Evolutionary conservation across 2,329 filamentous ascomycete genomes (phyloP).

Genomic region (Neonectria magnoliae): DNA sequence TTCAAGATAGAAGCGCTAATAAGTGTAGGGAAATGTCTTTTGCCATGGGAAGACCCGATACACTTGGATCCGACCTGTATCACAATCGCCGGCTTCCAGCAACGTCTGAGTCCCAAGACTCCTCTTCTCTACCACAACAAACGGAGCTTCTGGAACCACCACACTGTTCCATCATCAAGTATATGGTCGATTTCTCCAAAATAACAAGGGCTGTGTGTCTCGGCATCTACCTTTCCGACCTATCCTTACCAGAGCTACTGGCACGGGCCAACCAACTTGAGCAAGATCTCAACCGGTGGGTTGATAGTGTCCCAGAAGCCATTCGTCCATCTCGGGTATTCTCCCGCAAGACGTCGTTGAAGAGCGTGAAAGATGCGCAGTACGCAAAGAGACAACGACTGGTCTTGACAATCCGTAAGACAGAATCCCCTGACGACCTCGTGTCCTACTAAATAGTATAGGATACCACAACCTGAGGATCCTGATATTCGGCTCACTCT

Average conservation of each 20-base stretch:
- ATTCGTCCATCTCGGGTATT: constrained; percentile 16
- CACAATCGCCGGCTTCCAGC: constrained; percentile 53
- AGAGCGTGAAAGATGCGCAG: constrained; percentile 16
- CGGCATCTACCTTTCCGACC: constrained; percentile 18
- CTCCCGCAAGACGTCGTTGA: constrained; percentile 6
- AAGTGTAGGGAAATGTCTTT: constrained; percentile 56
- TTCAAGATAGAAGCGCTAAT: neutral
- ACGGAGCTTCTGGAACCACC: constrained; percentile 16
- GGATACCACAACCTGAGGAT: constrained; percentile 25
- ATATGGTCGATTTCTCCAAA: constrained; percentile 22
- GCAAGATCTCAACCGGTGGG: constrained; percentile 20
- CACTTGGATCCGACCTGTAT: constrained; percentile 58
- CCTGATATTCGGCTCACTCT: constrained; percentile 17
- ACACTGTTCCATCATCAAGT: constrained; percentile 18
- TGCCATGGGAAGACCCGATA: constrained; percentile 58
- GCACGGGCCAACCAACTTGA: constrained; percentile 17
- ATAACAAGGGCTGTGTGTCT: constrained; percentile 17
- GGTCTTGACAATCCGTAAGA: constrained; percentile 19
- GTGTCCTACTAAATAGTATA: neutral
- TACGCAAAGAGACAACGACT: constrained; percentile 20
- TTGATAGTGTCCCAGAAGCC: constrained; percentile 10
- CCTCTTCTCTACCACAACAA: neutral
- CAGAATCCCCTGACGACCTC: fast-evolving
- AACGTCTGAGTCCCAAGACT: constrained; percentile 16
- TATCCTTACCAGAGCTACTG: constrained; percentile 8